Percentiles rank a stretch among this genome's conserved stretches.
phyloP scores from a whole-genome alignment of 495 filamentous ascomycete genomes.

The Penicillium robsamsonii region DNA sequence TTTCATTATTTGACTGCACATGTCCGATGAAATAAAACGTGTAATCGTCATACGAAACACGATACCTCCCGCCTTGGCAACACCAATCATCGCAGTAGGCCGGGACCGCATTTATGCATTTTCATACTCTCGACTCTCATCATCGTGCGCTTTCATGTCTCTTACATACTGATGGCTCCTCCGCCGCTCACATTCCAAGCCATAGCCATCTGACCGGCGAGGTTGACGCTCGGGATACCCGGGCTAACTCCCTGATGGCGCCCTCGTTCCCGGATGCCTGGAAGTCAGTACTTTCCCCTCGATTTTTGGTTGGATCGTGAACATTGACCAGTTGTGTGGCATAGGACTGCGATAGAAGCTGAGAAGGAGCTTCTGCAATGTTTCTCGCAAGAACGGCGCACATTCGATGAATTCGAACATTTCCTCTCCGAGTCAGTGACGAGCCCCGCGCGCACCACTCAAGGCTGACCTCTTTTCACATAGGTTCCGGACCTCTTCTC shows the following conservation, averaged over 20 bases:
- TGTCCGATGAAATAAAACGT: neutral
- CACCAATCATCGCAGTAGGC: conserved; percentile 7
- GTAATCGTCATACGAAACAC: conserved; percentile 2
- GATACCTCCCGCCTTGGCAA: conserved; percentile 14
- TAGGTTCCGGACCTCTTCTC: conserved; percentile 68
- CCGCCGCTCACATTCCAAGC: conserved; percentile 40
- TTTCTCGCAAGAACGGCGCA: conserved; percentile 52
- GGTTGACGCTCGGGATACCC: conserved; percentile 52
- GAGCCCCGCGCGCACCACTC: conserved; percentile 21
- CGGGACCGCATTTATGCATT: conserved; percentile 13
- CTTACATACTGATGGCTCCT: conserved; percentile 43
- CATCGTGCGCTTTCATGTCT: conserved; percentile 7
- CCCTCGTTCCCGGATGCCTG: conserved; percentile 48
- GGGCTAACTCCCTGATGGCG: conserved; percentile 46
- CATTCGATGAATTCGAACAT: conserved; percentile 57
- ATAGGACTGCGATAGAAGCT: conserved; percentile 45
- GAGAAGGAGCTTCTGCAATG: conserved; percentile 50
- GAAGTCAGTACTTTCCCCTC: conserved; percentile 42
- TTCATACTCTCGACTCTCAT: conserved; percentile 12
- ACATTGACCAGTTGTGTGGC: conserved; percentile 18
- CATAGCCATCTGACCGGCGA: conserved; percentile 55
- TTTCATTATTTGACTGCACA: neutral
- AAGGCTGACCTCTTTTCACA: conserved; percentile 21
- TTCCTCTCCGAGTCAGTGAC: conserved; percentile 56
- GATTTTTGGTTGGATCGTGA: conserved; percentile 2